phyloP scores from a whole-genome alignment of 2,329 filamentous ascomycete genomes.

The Pseudopithomyces chartarum region DNA sequence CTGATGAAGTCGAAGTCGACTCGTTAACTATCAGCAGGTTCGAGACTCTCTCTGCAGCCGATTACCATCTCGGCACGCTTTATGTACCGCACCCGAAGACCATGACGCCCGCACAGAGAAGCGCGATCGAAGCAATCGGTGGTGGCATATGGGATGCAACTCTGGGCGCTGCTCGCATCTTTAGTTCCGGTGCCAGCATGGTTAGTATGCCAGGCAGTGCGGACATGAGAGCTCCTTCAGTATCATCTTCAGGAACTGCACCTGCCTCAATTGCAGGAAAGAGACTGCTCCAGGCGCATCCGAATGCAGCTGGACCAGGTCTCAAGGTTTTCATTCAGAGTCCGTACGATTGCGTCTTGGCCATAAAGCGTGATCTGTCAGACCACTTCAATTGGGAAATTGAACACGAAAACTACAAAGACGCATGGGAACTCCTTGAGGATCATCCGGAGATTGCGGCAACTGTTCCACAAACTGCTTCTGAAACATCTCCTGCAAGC shows the following conservation, averaged over 20 bases:
- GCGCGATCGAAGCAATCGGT: conserved; percentile 77
- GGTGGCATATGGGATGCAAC: conserved; percentile 88
- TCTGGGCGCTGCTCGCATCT: conserved; percentile 83
- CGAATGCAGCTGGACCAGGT: conserved; percentile 59
- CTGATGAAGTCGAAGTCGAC: conserved; percentile 83
- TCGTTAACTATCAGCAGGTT: conserved; percentile 84
- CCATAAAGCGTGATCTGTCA: conserved; percentile 81
- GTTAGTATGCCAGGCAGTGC: conserved; percentile 50
- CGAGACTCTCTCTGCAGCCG: conserved; percentile 81
- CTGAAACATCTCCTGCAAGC: conserved; percentile 46
- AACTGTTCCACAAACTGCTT: conserved; percentile 43
- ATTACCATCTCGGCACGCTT: conserved; percentile 88
- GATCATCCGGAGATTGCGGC: conserved; percentile 76
- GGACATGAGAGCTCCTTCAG: conserved; percentile 40
- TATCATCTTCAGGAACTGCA: conserved; percentile 39
- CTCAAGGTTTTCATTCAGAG: conserved; percentile 93
- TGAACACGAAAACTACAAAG: conserved; percentile 77
- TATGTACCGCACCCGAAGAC: conserved; percentile 74
- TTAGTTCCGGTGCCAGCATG: conserved; percentile 84
- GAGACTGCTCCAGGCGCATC: conserved; percentile 46
- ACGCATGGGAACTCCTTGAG: conserved; percentile 88
- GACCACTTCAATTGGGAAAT: conserved; percentile 89
- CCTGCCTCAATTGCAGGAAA: conserved; percentile 26
- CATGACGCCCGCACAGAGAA: conserved; percentile 66
- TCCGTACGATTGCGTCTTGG: conserved; percentile 94